A percentile compares a stretch with the other conserved stretches of the same genome.
Evolutionary conservation across 2,329 filamentous ascomycete species (phyloP).

Genomic region (Paecilomyces sp.): DNA sequence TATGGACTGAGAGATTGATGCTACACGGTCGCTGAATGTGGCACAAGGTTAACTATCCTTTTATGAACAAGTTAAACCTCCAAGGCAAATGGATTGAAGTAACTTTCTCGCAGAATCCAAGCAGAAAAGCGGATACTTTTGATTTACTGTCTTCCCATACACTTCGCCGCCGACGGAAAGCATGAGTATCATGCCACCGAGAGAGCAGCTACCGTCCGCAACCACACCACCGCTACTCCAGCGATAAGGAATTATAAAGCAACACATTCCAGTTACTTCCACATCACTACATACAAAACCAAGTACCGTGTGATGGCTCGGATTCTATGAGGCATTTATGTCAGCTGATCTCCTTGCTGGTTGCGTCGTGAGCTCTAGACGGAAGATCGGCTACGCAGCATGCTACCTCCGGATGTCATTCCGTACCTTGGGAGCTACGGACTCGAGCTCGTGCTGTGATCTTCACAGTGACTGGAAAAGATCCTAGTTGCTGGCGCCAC

Average conservation of each 20-base stretch:
- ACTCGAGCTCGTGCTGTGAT: background rate
- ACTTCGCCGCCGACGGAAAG: background rate
- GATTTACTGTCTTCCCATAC: background rate
- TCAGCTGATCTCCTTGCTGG: background rate
- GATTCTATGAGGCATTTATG: background rate
- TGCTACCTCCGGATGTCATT: background rate
- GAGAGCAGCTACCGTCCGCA: background rate
- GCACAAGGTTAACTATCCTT: too few relatives aligned
- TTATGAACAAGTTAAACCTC: too few relatives aligned
- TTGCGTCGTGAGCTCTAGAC: background rate
- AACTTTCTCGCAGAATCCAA: background rate
- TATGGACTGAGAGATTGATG: background rate
- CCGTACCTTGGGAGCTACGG: background rate
- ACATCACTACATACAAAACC: background rate
- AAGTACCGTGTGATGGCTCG: background rate
- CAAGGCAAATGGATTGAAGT: too few relatives aligned
- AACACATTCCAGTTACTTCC: background rate
- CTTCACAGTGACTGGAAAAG: too few relatives aligned
- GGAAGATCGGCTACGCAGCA: background rate
- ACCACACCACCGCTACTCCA: background rate
- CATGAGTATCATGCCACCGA: background rate
- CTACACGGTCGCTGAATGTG: background rate
- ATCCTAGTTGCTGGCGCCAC: background rate
- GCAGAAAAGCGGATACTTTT: background rate
- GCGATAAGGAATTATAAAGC: background rate